These are phyloP conservation scores for Ganoderma lingzhi DNA, from an alignment of 1,284 basidiomycete genomes.

Conservation along the genomic window DNA sequence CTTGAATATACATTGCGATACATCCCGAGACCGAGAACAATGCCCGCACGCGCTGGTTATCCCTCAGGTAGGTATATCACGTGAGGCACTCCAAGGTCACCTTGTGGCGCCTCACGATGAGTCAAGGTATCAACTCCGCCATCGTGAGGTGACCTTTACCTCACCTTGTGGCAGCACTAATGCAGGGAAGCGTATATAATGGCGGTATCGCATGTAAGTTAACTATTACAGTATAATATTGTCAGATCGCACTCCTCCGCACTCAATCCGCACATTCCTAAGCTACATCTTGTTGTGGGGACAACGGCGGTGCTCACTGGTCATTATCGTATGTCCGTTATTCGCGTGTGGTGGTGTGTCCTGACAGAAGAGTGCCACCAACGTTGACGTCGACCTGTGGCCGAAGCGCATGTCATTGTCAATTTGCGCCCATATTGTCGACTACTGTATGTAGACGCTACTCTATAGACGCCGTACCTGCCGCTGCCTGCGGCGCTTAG, in stretches of 20 bases:
- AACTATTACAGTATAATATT: background rate
- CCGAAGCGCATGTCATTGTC: too few relatives aligned
- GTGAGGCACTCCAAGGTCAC: too few relatives aligned
- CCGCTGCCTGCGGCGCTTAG: background rate
- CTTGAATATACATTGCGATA: too few relatives aligned
- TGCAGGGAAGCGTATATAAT: background rate
- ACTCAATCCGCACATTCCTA: background rate
- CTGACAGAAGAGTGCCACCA: background rate
- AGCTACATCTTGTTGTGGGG: background rate
- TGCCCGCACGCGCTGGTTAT: too few relatives aligned
- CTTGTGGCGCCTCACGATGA: too few relatives aligned
- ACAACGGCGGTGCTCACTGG: background rate
- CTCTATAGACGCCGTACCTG: background rate
- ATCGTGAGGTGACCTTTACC: too few relatives aligned
- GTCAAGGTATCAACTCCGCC: too few relatives aligned
- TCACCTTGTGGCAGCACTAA: background rate
- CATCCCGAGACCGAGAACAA: too few relatives aligned
- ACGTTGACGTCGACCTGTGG: too few relatives aligned
- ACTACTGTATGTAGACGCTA: background rate
- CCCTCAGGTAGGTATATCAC: too few relatives aligned
- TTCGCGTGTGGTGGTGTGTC: background rate
- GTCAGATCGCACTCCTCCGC: conserved; percentile 8
- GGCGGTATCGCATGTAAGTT: background rate
- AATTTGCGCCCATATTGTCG: too few relatives aligned
- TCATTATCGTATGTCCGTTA: background rate